phyloP scores from a whole-genome alignment of 192 early-diverging fungal species.

The Linnemannia schmuckeri region DNA sequence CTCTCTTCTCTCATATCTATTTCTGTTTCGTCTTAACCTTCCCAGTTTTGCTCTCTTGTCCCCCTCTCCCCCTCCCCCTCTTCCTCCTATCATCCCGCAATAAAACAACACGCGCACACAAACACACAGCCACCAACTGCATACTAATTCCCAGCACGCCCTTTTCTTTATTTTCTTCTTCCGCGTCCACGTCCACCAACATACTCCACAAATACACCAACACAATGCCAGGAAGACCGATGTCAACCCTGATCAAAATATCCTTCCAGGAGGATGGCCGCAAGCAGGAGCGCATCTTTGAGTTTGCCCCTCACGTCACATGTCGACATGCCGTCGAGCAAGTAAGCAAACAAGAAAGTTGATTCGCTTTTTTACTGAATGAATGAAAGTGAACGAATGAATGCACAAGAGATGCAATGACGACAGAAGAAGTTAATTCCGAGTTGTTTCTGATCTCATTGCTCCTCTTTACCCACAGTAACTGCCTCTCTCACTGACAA shows the following conservation, averaged over 20 bases:
- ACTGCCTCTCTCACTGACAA: neutral
- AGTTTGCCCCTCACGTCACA: slow-evolving; percentile 21
- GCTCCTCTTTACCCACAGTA: neutral
- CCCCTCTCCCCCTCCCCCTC: neutral
- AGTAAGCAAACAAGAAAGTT: slow-evolving; percentile 14
- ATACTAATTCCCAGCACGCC: neutral
- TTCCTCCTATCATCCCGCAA: neutral
- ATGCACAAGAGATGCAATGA: neutral
- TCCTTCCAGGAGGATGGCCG: slow-evolving; percentile 28
- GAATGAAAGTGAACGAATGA: neutral
- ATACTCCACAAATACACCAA: neutral
- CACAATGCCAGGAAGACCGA: slow-evolving; percentile 10
- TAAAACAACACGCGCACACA: no score
- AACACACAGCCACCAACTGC: no score
- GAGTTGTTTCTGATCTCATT: neutral
- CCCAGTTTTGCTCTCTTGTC: neutral
- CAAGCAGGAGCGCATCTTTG: slow-evolving; percentile 37
- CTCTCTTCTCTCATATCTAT: neutral
- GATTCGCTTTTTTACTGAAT: neutral
- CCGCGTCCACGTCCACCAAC: neutral
- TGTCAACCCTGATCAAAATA: slow-evolving; percentile 34
- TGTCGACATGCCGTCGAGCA: slow-evolving; percentile 45
- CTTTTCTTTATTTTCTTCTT: neutral
- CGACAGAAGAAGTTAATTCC: neutral
- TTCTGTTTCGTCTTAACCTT: neutral